These are phyloP conservation scores for Polytrichum formosum DNA, from an alignment of 225 moss, liverwort and hornwort genomes.

Conservation along the genomic window DNA sequence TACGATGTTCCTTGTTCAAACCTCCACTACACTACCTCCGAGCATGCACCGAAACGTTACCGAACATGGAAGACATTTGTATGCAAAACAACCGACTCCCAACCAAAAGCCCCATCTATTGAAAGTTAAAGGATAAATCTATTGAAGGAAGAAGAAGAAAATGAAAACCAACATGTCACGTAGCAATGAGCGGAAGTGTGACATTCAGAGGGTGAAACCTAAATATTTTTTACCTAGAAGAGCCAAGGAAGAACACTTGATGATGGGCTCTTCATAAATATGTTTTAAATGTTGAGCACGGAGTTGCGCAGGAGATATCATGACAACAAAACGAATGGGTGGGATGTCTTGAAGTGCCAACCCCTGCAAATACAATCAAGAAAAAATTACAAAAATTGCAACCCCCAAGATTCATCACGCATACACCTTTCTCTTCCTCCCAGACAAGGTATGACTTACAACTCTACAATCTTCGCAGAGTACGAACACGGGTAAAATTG, in stretches of 20 bases:
- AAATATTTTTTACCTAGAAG: conserved; percentile 39
- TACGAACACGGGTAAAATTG: too few species aligned
- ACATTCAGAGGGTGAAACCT: neutral
- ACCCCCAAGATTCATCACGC: too few species aligned
- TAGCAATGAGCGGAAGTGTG: neutral
- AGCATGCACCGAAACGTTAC: neutral
- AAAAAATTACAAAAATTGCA: too few species aligned
- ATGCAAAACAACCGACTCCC: neutral
- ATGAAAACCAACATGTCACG: neutral
- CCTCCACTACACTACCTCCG: neutral
- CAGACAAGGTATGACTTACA: too few species aligned
- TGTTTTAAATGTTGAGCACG: conserved; percentile 51
- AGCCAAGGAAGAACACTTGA: conserved; percentile 59
- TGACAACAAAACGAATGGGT: conserved; percentile 60
- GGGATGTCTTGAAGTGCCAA: conserved; percentile 57
- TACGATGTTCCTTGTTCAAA: too few species aligned
- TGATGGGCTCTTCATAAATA: conserved; percentile 42
- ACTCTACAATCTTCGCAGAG: too few species aligned
- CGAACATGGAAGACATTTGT: neutral
- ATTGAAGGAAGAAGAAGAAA: too few species aligned
- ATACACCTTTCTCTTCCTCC: too few species aligned
- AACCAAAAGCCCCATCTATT: neutral
- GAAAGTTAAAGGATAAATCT: too few species aligned
- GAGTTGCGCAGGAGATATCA: conserved; percentile 60
- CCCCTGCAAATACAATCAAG: conserved; percentile 39